A percentile compares a stretch with the other conserved stretches of the same genome.
phyloP scores from a whole-genome alignment of 2,329 filamentous ascomycete genomes.

The Xylariaceae sp. region DNA sequence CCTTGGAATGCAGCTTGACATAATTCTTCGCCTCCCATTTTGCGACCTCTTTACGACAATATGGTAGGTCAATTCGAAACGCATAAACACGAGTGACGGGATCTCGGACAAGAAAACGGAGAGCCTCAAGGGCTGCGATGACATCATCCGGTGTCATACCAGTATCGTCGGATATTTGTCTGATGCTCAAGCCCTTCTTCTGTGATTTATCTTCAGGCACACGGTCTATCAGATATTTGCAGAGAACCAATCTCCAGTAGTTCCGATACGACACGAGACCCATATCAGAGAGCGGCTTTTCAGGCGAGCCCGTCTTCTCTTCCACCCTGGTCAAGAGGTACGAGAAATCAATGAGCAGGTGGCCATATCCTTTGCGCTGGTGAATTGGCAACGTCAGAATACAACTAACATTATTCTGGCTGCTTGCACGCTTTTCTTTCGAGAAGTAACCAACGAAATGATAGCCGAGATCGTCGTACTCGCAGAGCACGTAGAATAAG shows the following conservation, averaged over 20 bases:
- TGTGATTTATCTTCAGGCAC: slow-evolving; percentile 41
- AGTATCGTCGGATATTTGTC: slow-evolving; percentile 80
- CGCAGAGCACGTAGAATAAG: slow-evolving; percentile 95
- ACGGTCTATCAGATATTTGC: slow-evolving; percentile 75
- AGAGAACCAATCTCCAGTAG: slow-evolving; percentile 91
- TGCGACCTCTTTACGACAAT: slow-evolving; percentile 83
- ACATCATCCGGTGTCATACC: slow-evolving; percentile 97
- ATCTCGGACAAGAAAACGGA: slow-evolving; percentile 87
- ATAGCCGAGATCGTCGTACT: slow-evolving; percentile 87
- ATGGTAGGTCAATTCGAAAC: slow-evolving; percentile 81
- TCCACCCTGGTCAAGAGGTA: slow-evolving; percentile 94
- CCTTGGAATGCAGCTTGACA: slow-evolving; percentile 77
- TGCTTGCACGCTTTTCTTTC: slow-evolving; percentile 94
- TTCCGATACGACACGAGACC: slow-evolving; percentile 95
- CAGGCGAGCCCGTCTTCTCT: slow-evolving; percentile 90
- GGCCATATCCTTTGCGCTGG: slow-evolving; percentile 94
- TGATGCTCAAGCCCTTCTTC: slow-evolving; percentile 60
- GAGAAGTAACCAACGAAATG: slow-evolving; percentile 99
- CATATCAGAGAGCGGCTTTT: slow-evolving; percentile 98
- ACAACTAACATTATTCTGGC: slow-evolving; percentile 96
- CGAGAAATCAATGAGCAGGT: slow-evolving; percentile 96
- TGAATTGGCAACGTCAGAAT: slow-evolving; percentile 96
- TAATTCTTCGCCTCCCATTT: slow-evolving; percentile 91
- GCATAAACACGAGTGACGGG: slow-evolving; percentile 87
- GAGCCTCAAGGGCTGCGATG: slow-evolving; percentile 86